Evolutionary conservation across 257 asterid species (phyloP).

Genomic region (Fraxinus americana): DNA sequence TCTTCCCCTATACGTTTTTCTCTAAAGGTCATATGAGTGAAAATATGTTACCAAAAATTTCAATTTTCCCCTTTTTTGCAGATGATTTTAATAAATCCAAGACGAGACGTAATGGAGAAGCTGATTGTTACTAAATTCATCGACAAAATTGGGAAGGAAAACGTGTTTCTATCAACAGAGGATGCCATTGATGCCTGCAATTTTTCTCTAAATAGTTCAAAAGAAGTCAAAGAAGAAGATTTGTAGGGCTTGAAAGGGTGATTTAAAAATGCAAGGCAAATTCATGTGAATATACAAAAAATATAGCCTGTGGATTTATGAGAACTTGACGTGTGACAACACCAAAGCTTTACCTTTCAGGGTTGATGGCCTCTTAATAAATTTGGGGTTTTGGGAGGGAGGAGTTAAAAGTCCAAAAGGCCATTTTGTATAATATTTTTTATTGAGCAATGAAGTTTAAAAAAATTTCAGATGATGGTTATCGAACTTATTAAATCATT

Average conservation of each 20-base stretch:
- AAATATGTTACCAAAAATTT: not conserved
- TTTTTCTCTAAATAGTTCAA: constrained; percentile 36
- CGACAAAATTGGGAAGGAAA: constrained; percentile 63
- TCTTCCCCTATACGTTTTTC: no score
- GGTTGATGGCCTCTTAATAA: no score
- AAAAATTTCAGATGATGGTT: no score
- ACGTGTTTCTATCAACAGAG: constrained; percentile 58
- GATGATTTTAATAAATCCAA: constrained; percentile 76
- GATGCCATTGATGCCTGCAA: constrained; percentile 69
- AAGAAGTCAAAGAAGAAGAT: not conserved
- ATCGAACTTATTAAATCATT: no score
- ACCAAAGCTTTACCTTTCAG: no score
- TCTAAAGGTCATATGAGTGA: not conserved
- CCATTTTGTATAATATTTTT: no score
- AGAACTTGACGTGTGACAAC: not conserved
- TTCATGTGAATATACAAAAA: not conserved
- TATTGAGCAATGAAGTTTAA: no score
- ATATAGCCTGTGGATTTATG: not conserved
- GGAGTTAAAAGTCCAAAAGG: no score
- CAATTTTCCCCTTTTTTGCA: constrained; percentile 25
- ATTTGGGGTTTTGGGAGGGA: no score
- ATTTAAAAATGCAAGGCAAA: not conserved
- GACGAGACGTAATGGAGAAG: constrained; percentile 79
- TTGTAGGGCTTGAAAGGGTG: not conserved
- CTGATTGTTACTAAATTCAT: constrained; percentile 45